Conservation (phyloP, 768 basidiomycete species). For the Boletus coccyginus region DNA sequence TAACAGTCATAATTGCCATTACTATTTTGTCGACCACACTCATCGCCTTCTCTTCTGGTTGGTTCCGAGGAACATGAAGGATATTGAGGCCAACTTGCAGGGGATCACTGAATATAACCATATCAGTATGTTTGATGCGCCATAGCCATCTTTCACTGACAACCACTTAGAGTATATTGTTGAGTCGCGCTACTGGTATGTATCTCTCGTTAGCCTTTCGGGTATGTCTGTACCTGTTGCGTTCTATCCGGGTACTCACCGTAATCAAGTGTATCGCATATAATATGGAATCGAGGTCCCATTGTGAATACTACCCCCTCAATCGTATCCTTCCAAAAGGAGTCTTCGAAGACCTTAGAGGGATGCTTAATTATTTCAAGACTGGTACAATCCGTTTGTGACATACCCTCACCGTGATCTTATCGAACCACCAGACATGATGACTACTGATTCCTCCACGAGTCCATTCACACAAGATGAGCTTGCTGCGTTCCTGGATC, state of each 20-base stretch:
- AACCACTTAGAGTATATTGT: constrained; percentile 7
- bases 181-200: constrained; percentile 15
- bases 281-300: constrained; percentile 11
- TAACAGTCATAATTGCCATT: background rate
- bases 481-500: constrained; percentile 9
- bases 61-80: background rate
- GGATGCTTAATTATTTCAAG: constrained; percentile 14
- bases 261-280: background rate
- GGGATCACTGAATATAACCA: constrained; percentile 3
- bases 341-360: constrained; percentile 8
- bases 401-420: background rate
- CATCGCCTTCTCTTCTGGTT: constrained; percentile 16
- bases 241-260: background rate
- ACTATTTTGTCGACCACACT: constrained; percentile 19
- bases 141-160: background rate
- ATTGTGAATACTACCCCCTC: constrained; percentile 17
- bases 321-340: background rate
- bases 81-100: background rate
- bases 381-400: constrained; percentile 3
- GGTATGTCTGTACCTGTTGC: background rate
- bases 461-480: constrained; percentile 13
- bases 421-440: constrained; percentile 1
- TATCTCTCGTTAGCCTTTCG: background rate
- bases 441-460: constrained; percentile 18
- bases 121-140: constrained; percentile 5